A percentile compares a stretch with the other conserved stretches of the same genome.
Conservation (phyloP, 805 yeast genomes). For the Sungouiozyma ichnusensis region DNA sequence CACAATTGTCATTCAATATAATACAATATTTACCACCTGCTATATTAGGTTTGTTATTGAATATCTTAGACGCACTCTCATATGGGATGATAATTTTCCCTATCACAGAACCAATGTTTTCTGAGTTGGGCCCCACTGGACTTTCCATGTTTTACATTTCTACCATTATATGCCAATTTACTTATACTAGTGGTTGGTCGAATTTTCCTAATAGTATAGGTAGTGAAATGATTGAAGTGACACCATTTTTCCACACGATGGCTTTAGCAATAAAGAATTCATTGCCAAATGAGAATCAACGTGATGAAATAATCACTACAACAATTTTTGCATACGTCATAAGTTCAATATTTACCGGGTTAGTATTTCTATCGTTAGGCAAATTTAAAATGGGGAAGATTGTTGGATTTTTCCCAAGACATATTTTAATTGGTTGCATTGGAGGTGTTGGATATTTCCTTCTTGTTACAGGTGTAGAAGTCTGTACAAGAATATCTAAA, state of each 20-base stretch:
- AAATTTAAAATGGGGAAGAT: slow-evolving; percentile 70
- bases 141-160: slow-evolving; percentile 90
- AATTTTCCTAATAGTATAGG: slow-evolving; percentile 88
- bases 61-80: slow-evolving; percentile 84
- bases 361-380: slow-evolving; percentile 69
- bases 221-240: slow-evolving; percentile 97
- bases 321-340: slow-evolving; percentile 78
- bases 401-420: slow-evolving; percentile 93
- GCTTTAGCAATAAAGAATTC: slow-evolving; percentile 54
- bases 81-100: slow-evolving; percentile 98
- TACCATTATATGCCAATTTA: slow-evolving; percentile 79
- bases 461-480: slow-evolving; percentile 83
- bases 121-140: slow-evolving; percentile 78
- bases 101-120: slow-evolving; percentile 65
- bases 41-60: slow-evolving; percentile 70
- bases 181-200: slow-evolving; percentile 83
- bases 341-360: slow-evolving; percentile 78
- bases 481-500: slow-evolving; percentile 70
- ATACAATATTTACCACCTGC: slow-evolving; percentile 56
- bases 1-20: slow-evolving; percentile 4
- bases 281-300: slow-evolving; percentile 34
- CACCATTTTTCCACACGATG: slow-evolving; percentile 96
- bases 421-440: slow-evolving; percentile 90
- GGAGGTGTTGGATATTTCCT: slow-evolving; percentile 97
- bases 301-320: slow-evolving; percentile 68